Conservation (phyloP, 352 stramenopile genomes). For the Aphanomyces astaci region DNA sequence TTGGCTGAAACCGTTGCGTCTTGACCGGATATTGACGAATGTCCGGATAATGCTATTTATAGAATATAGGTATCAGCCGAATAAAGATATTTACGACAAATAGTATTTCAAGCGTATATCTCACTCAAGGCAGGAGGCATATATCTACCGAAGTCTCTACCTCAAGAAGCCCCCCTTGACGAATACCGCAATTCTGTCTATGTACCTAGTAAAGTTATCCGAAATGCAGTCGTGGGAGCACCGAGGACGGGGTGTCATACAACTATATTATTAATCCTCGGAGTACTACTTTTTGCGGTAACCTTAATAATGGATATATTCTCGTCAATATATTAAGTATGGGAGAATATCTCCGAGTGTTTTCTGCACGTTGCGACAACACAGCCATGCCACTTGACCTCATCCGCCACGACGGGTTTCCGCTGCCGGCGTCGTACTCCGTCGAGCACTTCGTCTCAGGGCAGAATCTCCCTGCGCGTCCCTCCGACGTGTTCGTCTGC, state of each 20-base stretch:
- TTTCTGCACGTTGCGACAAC: not conserved
- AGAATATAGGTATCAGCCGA: not conserved
- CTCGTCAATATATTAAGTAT: not conserved
- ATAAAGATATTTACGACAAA: no score
- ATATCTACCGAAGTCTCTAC: no score
- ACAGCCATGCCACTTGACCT: conserved; percentile 20
- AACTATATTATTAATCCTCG: no score
- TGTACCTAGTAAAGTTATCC: no score
- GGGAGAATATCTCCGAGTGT: not conserved
- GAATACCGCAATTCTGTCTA: no score
- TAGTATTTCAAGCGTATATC: no score
- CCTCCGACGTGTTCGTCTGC: conserved; percentile 35
- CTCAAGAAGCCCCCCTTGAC: no score
- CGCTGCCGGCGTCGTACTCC: conserved; percentile 30
- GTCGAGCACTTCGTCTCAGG: conserved; percentile 26
- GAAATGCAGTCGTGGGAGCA: no score
- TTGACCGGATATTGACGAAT: not conserved
- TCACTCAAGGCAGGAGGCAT: no score
- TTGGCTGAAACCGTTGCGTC: not conserved
- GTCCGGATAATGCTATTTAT: conserved; percentile 16
- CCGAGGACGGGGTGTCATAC: no score
- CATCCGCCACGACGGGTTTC: conserved; percentile 30
- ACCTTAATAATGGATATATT: no score
- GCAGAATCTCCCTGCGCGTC: conserved; percentile 28
- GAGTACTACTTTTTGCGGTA: no score